Evolutionary conservation across 768 basidiomycete genomes (phyloP), one percentile per base, ranked within the genome.

Genomic region (Chalciporus piperatus): DNA sequence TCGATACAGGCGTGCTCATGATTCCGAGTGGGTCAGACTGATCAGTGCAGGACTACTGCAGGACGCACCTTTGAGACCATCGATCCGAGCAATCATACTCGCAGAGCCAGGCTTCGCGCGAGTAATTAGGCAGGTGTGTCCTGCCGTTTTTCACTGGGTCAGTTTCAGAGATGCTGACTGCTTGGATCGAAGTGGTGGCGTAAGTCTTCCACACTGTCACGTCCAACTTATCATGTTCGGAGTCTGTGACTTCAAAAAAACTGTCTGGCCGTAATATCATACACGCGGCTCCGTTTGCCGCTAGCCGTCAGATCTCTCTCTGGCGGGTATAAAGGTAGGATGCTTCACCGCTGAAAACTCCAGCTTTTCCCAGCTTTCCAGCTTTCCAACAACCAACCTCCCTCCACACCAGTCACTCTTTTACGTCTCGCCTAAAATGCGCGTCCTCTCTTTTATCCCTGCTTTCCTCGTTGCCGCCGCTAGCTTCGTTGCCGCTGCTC

Each of bases 371-470:
- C 28, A 53, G 47, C 41, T 45, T 51, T 25, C 16, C 19, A 54
- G 38, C 37, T 40, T 51, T 44, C n/a, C 23, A 12, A 20, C 25
- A 3, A 10, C 20, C 3, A 4, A 19, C 13, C 23, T 20, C 28
- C 13, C 20, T 32, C 47, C 7, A 35, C 12, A 47, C 50, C 51
- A 52, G 51, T 58, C 58, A 25, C 51, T 52, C 53, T 35, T 41
- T 51, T 55, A 38, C 41, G 47, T 13, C 53, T 51, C 48, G 48
- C 48, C 54, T 47, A 56, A 41, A 39, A 63, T 63, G 61, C 62
- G 61, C 32, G 59, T 61, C 59, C 62, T 63, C 49, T 61, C 62
- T 6, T 60, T 64, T 1, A 56, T 64, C 51, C 50, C 54, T 50
- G 52, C 62, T 2, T 20, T 64, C 49, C 30, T 60, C 16, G 41